These are phyloP conservation scores for Xylaria sp. DNA, from an alignment of 2,329 filamentous ascomycete genomes.

Conservation along the genomic window DNA sequence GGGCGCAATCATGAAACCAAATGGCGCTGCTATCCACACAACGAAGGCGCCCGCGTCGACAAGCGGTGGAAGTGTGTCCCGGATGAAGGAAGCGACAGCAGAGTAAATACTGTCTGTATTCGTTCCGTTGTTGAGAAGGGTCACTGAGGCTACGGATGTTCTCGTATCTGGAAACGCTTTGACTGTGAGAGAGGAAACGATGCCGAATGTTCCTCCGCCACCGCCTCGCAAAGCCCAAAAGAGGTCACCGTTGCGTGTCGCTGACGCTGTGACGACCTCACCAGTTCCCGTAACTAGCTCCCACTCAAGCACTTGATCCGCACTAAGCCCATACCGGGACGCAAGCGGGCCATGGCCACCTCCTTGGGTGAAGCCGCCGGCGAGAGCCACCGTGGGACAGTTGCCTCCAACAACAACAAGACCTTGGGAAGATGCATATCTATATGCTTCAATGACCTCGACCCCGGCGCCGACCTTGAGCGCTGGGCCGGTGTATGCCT, in stretches of 20 bases:
- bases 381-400: conserved; percentile 3
- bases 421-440: conserved; percentile 44
- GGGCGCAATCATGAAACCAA: neutral
- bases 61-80: conserved; percentile 35
- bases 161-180: conserved; percentile 40
- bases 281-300: conserved; percentile 61
- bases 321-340: conserved; percentile 59
- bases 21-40: neutral
- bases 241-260: conserved; percentile 56
- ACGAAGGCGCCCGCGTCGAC: conserved; percentile 11
- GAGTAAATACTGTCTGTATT: conserved; percentile 20
- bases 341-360: conserved; percentile 59
- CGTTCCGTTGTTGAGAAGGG: conserved; percentile 11
- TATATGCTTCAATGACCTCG: conserved; percentile 49
- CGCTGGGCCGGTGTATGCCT: conserved; percentile 48
- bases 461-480: conserved; percentile 58
- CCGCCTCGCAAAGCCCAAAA: conserved; percentile 69
- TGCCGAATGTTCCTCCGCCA: conserved; percentile 62
- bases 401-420: conserved; percentile 50
- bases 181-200: conserved; percentile 61
- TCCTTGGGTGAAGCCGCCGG: conserved; percentile 39
- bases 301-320: conserved; percentile 61
- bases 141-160: conserved; percentile 14
- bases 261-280: conserved; percentile 53
- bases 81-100: conserved; percentile 42